A percentile compares a stretch with the other conserved stretches of the same genome.
Evolutionary conservation across 805 yeast species (phyloP).

Genomic region (Barnettozyma sucrosica): DNA sequence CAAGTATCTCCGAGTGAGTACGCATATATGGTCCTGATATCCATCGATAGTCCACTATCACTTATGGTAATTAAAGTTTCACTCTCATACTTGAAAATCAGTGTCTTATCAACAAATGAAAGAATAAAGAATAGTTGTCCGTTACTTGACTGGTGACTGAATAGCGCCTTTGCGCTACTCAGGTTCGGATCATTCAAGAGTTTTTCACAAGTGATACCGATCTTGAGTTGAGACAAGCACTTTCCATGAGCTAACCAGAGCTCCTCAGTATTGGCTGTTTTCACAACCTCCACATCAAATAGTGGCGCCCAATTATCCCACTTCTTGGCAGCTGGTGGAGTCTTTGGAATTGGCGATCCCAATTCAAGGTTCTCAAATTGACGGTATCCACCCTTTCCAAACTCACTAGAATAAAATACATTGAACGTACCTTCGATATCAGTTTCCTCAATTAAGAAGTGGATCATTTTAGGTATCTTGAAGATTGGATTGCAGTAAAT

Average conservation of each 20-base stretch:
- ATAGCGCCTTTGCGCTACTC: slow-evolving; percentile 16
- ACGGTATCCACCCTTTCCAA: slow-evolving; percentile 34
- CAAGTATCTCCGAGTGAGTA: slow-evolving; percentile 16
- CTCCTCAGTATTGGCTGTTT: slow-evolving; percentile 28
- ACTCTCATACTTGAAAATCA: slow-evolving; percentile 29
- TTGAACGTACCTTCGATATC: slow-evolving; percentile 10
- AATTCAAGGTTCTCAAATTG: slow-evolving; percentile 25
- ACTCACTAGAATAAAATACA: slow-evolving; percentile 35
- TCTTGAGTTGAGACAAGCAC: slow-evolving; percentile 14
- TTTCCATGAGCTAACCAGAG: slow-evolving; percentile 30
- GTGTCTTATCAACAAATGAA: slow-evolving; percentile 34
- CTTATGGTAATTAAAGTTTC: slow-evolving; percentile 25
- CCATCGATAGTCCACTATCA: slow-evolving; percentile 19
- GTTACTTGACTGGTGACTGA: slow-evolving; percentile 12
- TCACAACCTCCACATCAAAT: slow-evolving; percentile 34
- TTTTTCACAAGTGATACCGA: slow-evolving; percentile 17
- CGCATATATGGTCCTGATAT: slow-evolving; percentile 13
- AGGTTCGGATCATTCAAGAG: slow-evolving; percentile 14
- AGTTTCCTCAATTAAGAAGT: slow-evolving; percentile 18
- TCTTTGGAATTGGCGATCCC: slow-evolving; percentile 10
- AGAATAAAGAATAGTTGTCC: slow-evolving; percentile 29
- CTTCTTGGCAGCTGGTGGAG: slow-evolving; percentile 18
- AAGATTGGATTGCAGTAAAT: slow-evolving; percentile 28
- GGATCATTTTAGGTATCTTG: slow-evolving; percentile 32
- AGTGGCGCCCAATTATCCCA: slow-evolving; percentile 46